These are phyloP conservation scores for Raffaelea ambrosiae DNA, from an alignment of 2,329 filamentous ascomycete genomes.

Conservation along the genomic window DNA sequence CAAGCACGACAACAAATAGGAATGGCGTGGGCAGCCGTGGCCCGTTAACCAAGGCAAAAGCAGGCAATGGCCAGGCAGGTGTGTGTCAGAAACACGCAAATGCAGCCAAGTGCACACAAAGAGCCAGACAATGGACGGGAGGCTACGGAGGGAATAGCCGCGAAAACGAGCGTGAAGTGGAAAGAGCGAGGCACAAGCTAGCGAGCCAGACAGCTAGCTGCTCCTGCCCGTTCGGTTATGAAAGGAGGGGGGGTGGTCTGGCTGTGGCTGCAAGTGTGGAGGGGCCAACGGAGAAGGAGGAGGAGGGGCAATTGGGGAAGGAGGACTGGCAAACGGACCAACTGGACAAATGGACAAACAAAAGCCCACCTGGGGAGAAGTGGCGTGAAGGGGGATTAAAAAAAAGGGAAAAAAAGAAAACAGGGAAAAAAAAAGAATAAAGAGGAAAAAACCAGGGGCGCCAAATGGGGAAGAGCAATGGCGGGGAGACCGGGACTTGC, in stretches of 20 bases:
- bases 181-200: no score
- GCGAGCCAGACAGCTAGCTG: no score
- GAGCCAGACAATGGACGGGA: no score
- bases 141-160: no score
- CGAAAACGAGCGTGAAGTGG: no score
- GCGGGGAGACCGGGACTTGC: no score
- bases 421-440: neutral
- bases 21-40: neutral
- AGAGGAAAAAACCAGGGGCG: neutral
- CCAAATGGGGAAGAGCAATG: neutral
- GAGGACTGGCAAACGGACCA: neutral
- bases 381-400: neutral
- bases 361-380: neutral
- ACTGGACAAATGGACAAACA: neutral
- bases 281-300: neutral
- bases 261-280: neutral
- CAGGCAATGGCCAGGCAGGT: no score
- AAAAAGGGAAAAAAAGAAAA: neutral
- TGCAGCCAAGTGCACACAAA: no score
- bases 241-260: no score
- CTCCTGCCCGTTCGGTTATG: no score
- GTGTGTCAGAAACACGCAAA: no score
- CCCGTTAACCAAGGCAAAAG: no score
- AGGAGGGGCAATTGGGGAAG: neutral
- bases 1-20: neutral